A percentile compares a stretch with the other conserved stretches of the same genome.
Evolutionary conservation across 2,329 filamentous ascomycete species (phyloP).

Genomic region (Ophiostoma tasmaniense): DNA sequence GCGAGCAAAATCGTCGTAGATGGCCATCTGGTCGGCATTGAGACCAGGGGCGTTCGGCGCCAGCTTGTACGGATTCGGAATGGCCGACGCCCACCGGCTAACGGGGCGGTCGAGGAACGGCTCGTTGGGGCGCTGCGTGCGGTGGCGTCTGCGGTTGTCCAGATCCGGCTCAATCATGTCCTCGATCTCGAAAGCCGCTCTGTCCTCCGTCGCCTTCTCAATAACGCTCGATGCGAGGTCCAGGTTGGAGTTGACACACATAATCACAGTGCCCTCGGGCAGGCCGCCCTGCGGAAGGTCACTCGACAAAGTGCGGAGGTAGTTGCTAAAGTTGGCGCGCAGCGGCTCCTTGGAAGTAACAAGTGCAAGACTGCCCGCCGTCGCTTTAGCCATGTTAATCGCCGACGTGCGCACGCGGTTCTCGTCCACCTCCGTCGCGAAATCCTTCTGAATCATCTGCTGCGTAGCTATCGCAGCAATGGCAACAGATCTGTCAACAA

Average conservation of each 20-base stretch:
- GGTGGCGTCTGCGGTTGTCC: constrained; percentile 67
- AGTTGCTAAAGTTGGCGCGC: constrained; percentile 93
- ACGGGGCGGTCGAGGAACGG: constrained; percentile 74
- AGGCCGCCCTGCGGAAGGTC: constrained; percentile 66
- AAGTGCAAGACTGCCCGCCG: constrained; percentile 84
- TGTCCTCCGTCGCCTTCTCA: constrained; percentile 89
- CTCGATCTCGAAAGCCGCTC: constrained; percentile 89
- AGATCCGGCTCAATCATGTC: constrained; percentile 79
- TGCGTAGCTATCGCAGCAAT: constrained; percentile 96
- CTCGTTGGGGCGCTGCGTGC: constrained; percentile 66
- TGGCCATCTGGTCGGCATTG: constrained; percentile 85
- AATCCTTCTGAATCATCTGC: constrained; percentile 93
- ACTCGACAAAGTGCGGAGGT: constrained; percentile 65
- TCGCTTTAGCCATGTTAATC: constrained; percentile 88
- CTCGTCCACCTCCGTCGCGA: constrained; percentile 85
- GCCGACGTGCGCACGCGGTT: constrained; percentile 78
- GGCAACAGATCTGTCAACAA: constrained; percentile 93
- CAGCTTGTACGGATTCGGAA: constrained; percentile 87
- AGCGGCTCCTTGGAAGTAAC: constrained; percentile 98
- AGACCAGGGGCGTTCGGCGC: constrained; percentile 61
- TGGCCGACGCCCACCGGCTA: constrained; percentile 86
- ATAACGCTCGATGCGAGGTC: constrained; percentile 90
- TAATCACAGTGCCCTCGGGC: constrained; percentile 89
- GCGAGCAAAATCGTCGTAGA: constrained; percentile 92
- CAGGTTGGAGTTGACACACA: constrained; percentile 98